Conservation (phyloP, 345 rosid species). For the Heritiera fomes region DNA sequence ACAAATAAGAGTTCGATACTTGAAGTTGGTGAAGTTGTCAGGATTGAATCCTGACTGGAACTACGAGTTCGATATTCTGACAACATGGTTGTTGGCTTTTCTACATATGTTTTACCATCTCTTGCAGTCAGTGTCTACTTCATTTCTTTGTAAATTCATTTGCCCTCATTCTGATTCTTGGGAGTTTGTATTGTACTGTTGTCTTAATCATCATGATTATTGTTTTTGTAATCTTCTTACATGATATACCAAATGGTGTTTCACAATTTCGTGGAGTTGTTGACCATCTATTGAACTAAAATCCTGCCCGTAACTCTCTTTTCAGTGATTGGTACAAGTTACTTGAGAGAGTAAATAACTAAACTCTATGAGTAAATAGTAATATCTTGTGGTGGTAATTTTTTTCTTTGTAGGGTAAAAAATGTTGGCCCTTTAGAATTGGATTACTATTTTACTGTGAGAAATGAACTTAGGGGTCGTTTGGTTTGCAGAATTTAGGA, state of each 20-base stretch:
- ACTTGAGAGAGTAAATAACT: neutral
- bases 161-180: neutral
- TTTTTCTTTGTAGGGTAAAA: too few species aligned
- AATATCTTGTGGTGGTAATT: too few species aligned
- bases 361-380: too few species aligned
- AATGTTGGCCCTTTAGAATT: too few species aligned
- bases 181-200: neutral
- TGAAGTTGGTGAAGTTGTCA: too few species aligned
- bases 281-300: neutral
- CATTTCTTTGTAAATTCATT: neutral
- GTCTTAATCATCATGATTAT: neutral
- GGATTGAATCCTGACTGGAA: too few species aligned
- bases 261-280: neutral
- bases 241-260: neutral
- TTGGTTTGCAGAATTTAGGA: too few species aligned
- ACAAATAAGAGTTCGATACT: neutral
- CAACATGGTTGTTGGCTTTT: too few species aligned
- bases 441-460: too few species aligned
- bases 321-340: neutral
- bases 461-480: too few species aligned
- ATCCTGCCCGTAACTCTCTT: neutral
- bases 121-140: neutral
- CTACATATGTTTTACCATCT: too few species aligned
- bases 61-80: too few species aligned
- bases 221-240: neutral